Conservation (phyloP, 495 filamentous ascomycete species). For the Penicillium salamii region DNA sequence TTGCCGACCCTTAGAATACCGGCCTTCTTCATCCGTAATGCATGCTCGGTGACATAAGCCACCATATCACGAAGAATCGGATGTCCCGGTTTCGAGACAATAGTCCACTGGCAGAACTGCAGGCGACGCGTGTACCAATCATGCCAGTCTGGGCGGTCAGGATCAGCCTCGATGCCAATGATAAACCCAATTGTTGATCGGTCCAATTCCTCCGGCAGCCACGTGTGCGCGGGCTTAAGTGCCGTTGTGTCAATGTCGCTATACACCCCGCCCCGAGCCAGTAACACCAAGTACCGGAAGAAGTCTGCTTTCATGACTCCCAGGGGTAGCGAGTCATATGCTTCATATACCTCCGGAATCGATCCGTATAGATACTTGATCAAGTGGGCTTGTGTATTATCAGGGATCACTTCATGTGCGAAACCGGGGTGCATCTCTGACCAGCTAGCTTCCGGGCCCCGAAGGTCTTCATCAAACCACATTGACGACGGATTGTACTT, state of each 20-base stretch:
- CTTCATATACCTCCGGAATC: slow-evolving; percentile 88
- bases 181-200: slow-evolving; percentile 76
- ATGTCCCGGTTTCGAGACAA: slow-evolving; percentile 92
- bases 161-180: slow-evolving; percentile 94
- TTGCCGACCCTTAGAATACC: slow-evolving; percentile 62
- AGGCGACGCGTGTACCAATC: slow-evolving; percentile 95
- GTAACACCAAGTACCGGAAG: slow-evolving; percentile 93
- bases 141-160: slow-evolving; percentile 86
- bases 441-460: slow-evolving; percentile 86
- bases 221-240: slow-evolving; percentile 76
- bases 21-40: slow-evolving; percentile 68
- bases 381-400: slow-evolving; percentile 76
- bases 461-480: slow-evolving; percentile 71
- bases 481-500: slow-evolving; percentile 81
- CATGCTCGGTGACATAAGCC: slow-evolving; percentile 76
- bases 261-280: slow-evolving; percentile 93
- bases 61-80: slow-evolving; percentile 88
- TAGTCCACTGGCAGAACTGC: slow-evolving; percentile 99
- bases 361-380: slow-evolving; percentile 83
- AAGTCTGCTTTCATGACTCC: slow-evolving; percentile 95
- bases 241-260: slow-evolving; percentile 94
- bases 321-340: slow-evolving; percentile 79
- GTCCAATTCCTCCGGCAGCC: slow-evolving; percentile 79
- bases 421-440: slow-evolving; percentile 85
- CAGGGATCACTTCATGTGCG: slow-evolving; percentile 95